Evolutionary conservation across 371 early-diverging fungal species (phyloP), one percentile per base, ranked within the genome.

Genomic region (Syncephalastrum racemosum): DNA sequence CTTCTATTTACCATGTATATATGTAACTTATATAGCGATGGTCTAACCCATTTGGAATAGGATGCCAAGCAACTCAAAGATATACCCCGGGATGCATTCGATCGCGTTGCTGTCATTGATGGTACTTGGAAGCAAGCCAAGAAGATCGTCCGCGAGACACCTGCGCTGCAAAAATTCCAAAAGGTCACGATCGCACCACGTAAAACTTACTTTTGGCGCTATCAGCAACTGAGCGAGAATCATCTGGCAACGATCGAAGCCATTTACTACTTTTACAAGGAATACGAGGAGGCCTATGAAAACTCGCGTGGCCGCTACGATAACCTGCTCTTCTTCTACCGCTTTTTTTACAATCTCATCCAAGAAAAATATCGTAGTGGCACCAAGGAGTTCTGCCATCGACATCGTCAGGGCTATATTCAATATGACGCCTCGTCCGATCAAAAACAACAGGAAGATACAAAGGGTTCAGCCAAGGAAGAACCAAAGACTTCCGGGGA

Each of bases 101-200:
- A 92, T 60, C 76, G 82, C 44, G 59, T 94, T 15, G 75, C 93
- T 47, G 96, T 97, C 4, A 86, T 97, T 52, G 97, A 97, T 66
- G 97, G 97, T 19, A 97, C 97, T 7, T 97, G 97, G 97, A 71
- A 77, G 25, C 97, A 97, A 60, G 95, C 94, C 3, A 82, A 77
- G 50, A 76, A 78, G 23, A 94, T 97, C 78, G 78, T 86, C 4
- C 68, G 77, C 41, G 53, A 72, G 41, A 66, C 86, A 47, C 61
- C 77, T 16, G 42, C 62, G 39, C 60, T 82, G 39, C 56, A 77
- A 58, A 72, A 70, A 48, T 51, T 74, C 56, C 82, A 80, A 50
- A 81, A 83, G 63, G 89, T 86, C 20, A 77, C 76, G 5, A 83
- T 82, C 67, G 60, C 79, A 36, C 85, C 87, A 4, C 84, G 88